Base-by-base conservation (phyloP, 2,329 filamentous ascomycete species). In the Colletotrichum horii region DNA sequence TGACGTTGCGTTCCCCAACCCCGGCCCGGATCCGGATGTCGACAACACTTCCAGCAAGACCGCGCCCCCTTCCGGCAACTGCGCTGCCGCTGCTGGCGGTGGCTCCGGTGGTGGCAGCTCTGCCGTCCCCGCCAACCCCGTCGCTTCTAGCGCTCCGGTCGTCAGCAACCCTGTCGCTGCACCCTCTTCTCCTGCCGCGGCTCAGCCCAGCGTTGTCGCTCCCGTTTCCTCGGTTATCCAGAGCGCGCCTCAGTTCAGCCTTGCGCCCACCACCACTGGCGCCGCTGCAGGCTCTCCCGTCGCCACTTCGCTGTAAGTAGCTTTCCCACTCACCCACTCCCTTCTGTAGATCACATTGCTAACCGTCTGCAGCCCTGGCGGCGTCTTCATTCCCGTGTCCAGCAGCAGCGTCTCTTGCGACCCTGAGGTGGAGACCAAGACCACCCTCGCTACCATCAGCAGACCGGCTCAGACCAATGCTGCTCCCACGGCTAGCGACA, bases 1-100 rank as follows among this genome's bases (percentile, higher is more conserved):
- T 61, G 91, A 94, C 75, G 87, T 94, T 43, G 81, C 88, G 78
- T 95, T 93, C 85, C 94, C 94, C 52, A 83, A 91, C 69, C 92
- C 93, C 8, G 94, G 94, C 65, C 83, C 87, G 1, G 88, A 91
- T 71, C 83, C 87, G 1, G 88, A 91, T 71, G 88, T 92, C 60
- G 84, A 82, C 80, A 82, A 82, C 71, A 82, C 81, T 66, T 83
- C 83, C 24, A 77, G 80, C 68, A 83, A 80, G 71, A 84, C 84
- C 19, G 81, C 82, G n/a, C 80, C 82, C 19, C 85, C 87, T 7
- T 77, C 79, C 62, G 81, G 85, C 24, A 82, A 78, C 72, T 85
- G 83, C n/a, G 83, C 81, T 67, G 83, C 82, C 9, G 86, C 82
- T 79, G 79, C 70, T 4, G 78, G 77, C 30, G 77, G 80, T 22